A percentile compares a stretch with the other conserved stretches of the same genome.
phyloP scores from a whole-genome alignment of 805 yeast species.

The Suhomyces xylopsoci region DNA sequence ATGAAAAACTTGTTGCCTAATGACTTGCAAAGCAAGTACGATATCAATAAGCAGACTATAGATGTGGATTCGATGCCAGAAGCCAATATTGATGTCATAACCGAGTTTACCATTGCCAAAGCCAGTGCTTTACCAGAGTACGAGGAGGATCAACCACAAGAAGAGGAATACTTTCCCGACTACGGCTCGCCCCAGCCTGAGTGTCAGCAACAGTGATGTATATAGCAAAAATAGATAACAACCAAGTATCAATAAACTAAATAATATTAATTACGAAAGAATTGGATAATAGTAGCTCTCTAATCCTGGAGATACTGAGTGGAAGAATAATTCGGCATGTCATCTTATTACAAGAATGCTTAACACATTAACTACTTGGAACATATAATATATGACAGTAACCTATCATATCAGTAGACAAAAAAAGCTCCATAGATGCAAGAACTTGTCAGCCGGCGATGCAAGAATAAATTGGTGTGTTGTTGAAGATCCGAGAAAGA shows the following conservation, averaged over 20 bases:
- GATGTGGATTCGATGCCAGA: conserved; percentile 28
- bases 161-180: conserved; percentile 11
- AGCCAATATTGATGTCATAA: conserved; percentile 37
- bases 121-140: conserved; percentile 30
- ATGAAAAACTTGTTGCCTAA: conserved; percentile 56
- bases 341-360: too few species aligned
- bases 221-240: conserved; percentile 14
- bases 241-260: too few species aligned
- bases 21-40: conserved; percentile 23
- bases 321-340: too few species aligned
- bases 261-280: too few species aligned
- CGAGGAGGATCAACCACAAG: conserved; percentile 15
- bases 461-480: background rate
- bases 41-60: conserved; percentile 21
- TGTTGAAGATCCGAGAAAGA: background rate
- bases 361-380: too few species aligned
- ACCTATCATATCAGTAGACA: too few species aligned
- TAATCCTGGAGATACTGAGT: too few species aligned
- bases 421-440: too few species aligned
- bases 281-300: too few species aligned
- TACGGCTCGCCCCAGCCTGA: conserved; percentile 29
- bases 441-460: too few species aligned
- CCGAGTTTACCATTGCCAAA: conserved; percentile 30
- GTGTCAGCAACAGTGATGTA: conserved; percentile 29
- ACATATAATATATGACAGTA: too few species aligned